Evolutionary conservation across 139 green algal species (phyloP), one percentile per base, ranked within the genome.

Genomic region (Eudorina sp.): DNA sequence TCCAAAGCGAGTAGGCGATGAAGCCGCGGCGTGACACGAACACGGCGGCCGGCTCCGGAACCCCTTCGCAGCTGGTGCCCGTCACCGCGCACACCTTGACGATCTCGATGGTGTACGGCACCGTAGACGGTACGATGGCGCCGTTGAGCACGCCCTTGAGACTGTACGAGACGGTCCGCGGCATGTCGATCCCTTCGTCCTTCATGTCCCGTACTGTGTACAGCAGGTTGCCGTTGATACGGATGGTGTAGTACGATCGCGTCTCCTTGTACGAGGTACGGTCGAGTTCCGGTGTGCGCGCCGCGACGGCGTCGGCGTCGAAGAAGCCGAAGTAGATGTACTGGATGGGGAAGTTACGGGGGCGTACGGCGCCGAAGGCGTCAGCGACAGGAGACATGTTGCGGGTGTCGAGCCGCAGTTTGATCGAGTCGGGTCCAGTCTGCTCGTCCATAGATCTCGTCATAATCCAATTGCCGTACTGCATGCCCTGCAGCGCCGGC

Each of bases 251-350:
- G 31, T 23, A 68, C 0, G 77, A 72, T 2, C 7, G 13, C 14
- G 53, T 55, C 19, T 84, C 77, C 34, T 27, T 53, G 77, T 84
- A 84, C 31, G 53, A 4, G 9, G 19, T 72, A 4, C 27, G 36
- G 27, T 84, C 77, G 11, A 72, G 53, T 6, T 25, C 11, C 18
- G 53, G 77, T 1, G 53, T 48, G 36, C 53, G 72, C 6, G 23
- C 36, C 38, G 0, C 27, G 38, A 84, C 13, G 6, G 53, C 77
- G 3, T 36, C 53, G 9, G 36, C 53, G 51, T 84, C 38, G 5
- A 72, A 84, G 51, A 73, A 84, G 2, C 53, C 77, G 29, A 84
- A 62, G 38, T 84, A 53, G 11, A 84, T 72, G 36, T 53, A 7
- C 9, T 29, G 53, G 8, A 84, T 72, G 13, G 55, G 36, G 34